These are phyloP conservation scores for Triticum monococcum DNA, from an alignment of 176 grass and related monocot species.

Conservation along the genomic window DNA sequence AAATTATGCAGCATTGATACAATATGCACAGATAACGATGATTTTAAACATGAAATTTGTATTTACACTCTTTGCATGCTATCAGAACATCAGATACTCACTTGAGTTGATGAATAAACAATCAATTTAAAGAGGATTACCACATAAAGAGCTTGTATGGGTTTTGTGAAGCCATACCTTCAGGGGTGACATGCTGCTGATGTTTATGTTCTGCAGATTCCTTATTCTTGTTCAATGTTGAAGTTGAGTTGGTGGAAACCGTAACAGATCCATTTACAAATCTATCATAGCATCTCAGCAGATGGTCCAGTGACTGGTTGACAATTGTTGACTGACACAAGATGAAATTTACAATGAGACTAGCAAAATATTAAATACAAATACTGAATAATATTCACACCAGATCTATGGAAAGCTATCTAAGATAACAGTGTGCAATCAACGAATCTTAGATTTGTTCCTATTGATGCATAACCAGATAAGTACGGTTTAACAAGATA, in stretches of 20 bases:
- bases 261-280: slow-evolving; percentile 32
- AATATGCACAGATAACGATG: slow-evolving; percentile 1
- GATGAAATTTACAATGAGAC: slow-evolving; percentile 27
- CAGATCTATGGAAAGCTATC: not conserved
- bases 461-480: slow-evolving; percentile 3
- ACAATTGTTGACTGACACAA: slow-evolving; percentile 50
- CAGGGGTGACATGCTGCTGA: slow-evolving; percentile 38
- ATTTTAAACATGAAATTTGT: not conserved
- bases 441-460: slow-evolving; percentile 2
- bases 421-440: not conserved
- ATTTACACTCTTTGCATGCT: not conserved
- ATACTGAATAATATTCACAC: not conserved
- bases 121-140: slow-evolving; percentile 20
- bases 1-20: not conserved
- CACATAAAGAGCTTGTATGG: not conserved
- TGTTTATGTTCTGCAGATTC: slow-evolving; percentile 33
- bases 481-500: not conserved
- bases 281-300: slow-evolving; percentile 64
- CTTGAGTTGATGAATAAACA: not conserved
- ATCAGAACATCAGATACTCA: slow-evolving; percentile 11
- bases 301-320: slow-evolving; percentile 53
- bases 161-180: slow-evolving; percentile 39
- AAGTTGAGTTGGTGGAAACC: slow-evolving; percentile 2
- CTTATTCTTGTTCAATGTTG: slow-evolving; percentile 33
- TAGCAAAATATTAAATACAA: not conserved